phyloP scores from a whole-genome alignment of 305 asterid genomes.

The Solanum hybrid region DNA sequence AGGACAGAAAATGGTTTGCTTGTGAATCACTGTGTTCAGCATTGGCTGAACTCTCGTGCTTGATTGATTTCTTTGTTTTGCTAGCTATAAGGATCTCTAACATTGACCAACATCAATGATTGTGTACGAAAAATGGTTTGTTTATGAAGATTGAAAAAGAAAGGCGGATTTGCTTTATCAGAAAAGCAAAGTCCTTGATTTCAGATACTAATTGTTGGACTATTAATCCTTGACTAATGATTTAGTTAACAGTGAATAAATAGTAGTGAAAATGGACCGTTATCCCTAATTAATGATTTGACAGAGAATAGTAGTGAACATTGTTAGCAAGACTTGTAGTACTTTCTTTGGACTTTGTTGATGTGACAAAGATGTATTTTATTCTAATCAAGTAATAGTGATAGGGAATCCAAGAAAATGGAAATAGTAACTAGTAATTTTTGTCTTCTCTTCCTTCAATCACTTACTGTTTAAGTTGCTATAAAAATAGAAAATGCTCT shows the following conservation, averaged over 20 bases:
- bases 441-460: background rate
- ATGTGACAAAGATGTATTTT: background rate
- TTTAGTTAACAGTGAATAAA: background rate
- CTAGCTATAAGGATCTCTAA: conserved; percentile 23
- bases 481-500: background rate
- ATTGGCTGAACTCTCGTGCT: conserved; percentile 50
- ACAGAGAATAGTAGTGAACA: background rate
- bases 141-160: background rate
- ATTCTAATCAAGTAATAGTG: background rate
- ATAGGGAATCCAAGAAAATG: background rate
- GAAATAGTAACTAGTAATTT: background rate
- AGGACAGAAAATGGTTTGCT: conserved; percentile 17
- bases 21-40: conserved; percentile 39
- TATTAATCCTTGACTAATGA: background rate
- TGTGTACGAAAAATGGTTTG: background rate
- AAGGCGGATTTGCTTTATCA: background rate
- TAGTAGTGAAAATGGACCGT: background rate
- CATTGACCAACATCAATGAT: background rate
- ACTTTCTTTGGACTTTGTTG: background rate
- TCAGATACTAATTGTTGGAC: background rate
- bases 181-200: background rate
- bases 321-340: background rate
- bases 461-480: background rate
- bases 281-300: background rate
- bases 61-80: conserved; percentile 21